Evolutionary conservation across 225 moss, liverwort and hornwort species (phyloP).

Genomic region (Sphagnum contortum): DNA sequence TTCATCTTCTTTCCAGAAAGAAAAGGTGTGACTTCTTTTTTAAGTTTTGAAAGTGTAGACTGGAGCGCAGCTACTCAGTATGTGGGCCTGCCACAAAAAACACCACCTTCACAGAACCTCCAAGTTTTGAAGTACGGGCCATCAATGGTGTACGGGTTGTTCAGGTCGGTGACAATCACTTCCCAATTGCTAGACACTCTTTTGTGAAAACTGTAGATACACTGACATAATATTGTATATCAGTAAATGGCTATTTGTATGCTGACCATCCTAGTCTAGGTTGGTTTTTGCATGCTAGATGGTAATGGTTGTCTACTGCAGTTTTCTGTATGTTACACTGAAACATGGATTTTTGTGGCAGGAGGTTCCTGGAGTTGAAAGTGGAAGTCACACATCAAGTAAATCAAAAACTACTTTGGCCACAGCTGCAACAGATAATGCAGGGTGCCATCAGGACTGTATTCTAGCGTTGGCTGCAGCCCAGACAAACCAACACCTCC

Average conservation of each 20-base stretch:
- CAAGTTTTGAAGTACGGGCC: slow-evolving; percentile 44
- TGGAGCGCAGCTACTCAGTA: slow-evolving; percentile 75
- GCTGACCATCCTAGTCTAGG: too few species aligned
- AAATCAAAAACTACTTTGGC: slow-evolving; percentile 50
- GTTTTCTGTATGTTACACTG: too few species aligned
- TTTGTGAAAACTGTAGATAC: too few species aligned
- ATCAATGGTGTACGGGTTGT: slow-evolving; percentile 70
- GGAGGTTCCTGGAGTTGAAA: slow-evolving; percentile 43
- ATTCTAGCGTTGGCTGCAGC: slow-evolving; percentile 82
- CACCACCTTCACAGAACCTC: slow-evolving; percentile 36
- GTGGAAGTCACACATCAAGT: slow-evolving; percentile 16
- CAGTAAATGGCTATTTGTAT: too few species aligned
- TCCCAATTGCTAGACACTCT: too few species aligned
- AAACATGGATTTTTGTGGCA: slow-evolving; percentile 13
- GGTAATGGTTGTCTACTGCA: too few species aligned
- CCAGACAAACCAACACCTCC: slow-evolving; percentile 75
- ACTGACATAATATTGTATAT: too few species aligned
- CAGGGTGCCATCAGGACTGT: slow-evolving; percentile 88
- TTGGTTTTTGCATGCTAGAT: too few species aligned
- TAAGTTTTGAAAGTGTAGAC: slow-evolving; percentile 25
- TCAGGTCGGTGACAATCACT: slow-evolving; percentile 39
- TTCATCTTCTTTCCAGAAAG: too few species aligned
- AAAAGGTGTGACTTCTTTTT: neutral
- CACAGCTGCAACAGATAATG: slow-evolving; percentile 80
- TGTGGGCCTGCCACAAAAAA: slow-evolving; percentile 68